Base-by-base conservation (phyloP, 2,329 filamentous ascomycete genomes). In the Clarireedia homoeocarpa region DNA sequence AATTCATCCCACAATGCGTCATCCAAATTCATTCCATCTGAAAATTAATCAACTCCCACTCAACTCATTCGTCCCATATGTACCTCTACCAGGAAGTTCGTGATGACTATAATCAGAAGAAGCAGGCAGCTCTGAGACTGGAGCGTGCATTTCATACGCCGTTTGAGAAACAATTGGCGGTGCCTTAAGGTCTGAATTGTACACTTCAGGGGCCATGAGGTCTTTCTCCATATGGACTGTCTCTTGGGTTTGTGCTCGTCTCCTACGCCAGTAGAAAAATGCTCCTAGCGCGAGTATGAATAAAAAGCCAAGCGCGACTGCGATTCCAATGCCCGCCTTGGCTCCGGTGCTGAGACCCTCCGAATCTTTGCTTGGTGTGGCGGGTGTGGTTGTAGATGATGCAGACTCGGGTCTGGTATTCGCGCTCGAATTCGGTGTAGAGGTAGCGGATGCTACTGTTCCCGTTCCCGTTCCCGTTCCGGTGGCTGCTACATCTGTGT, bases 111-210 rank as follows among this genome's bases (percentile, higher is more conserved):
- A 4, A 34, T 34, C 30, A 4, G 30, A 34, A 30, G 27, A 30
- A 34, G 30, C 10, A 34, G 30, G 30, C 3, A 34, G 30, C 30
- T 34, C 30, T 34, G 30, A 12, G 30, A 34, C 50, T 26, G 39
- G 50, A 26, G 50, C 50, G 46, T 52, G 34, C 50, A 52, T 47
- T 36, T 52, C 50, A 52, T 46, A 30, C 14, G 40, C 9, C 14
- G 30, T 14, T 2, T 34, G 30, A 34, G 30, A 12, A 34, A 30
- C 12, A 1, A 6, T 6, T 14, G 23, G 17, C 20, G 23, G 30
- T n/a, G 34, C 15, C n/a, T 38, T 15, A 6, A 20, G 5, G 5
- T 24, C n/a, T 7, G 40, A 4, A 36, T 23, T 34, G 47, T 53
- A 20, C 17, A 23, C 10, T 14, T 40, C 34, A 1, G 34, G 4